phyloP scores from a whole-genome alignment of 257 asterid genomes.

The Striga asiatica region DNA sequence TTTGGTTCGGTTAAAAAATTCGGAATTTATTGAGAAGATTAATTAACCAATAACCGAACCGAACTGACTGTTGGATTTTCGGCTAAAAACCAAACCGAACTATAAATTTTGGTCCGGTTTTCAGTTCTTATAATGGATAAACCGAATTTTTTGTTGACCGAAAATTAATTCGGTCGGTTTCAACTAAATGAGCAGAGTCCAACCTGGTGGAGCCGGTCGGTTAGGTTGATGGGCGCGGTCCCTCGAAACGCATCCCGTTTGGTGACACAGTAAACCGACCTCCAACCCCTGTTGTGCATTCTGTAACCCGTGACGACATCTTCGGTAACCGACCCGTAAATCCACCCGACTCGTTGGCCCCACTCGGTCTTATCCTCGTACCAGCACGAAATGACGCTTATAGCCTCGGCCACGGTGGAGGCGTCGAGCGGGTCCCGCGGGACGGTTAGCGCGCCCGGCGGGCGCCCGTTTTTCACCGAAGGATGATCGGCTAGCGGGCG shows the following conservation, averaged over 20 bases:
- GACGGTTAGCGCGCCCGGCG: constrained; percentile 55
- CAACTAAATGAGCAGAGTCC: too few relatives aligned
- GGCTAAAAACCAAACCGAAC: too few relatives aligned
- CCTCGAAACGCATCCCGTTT: constrained; percentile 60
- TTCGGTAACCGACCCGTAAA: constrained; percentile 57
- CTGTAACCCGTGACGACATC: constrained; percentile 56
- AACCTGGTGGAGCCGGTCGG: constrained; percentile 61
- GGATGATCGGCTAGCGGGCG: constrained; percentile 77
- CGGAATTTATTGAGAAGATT: too few relatives aligned
- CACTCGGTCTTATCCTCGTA: constrained; percentile 59
- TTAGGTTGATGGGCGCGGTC: constrained; percentile 55
- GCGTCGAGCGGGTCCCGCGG: constrained; percentile 59
- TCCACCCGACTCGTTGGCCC: constrained; percentile 63
- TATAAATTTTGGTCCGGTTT: too few relatives aligned
- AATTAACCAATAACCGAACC: too few relatives aligned
- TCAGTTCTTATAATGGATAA: too few relatives aligned
- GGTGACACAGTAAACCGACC: constrained; percentile 46
- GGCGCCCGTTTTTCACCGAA: constrained; percentile 57
- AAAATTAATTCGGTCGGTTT: too few relatives aligned
- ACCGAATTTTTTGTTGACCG: too few relatives aligned
- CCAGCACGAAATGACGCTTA: constrained; percentile 56
- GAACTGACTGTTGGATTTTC: too few relatives aligned
- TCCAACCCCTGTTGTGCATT: constrained; percentile 64
- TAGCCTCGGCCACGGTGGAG: constrained; percentile 53
- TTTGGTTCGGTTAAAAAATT: too few relatives aligned